Evolutionary conservation across 352 stramenopile genomes (phyloP), one percentile per base, ranked within the genome.

Genomic region (Paralagenidium karlingii): DNA sequence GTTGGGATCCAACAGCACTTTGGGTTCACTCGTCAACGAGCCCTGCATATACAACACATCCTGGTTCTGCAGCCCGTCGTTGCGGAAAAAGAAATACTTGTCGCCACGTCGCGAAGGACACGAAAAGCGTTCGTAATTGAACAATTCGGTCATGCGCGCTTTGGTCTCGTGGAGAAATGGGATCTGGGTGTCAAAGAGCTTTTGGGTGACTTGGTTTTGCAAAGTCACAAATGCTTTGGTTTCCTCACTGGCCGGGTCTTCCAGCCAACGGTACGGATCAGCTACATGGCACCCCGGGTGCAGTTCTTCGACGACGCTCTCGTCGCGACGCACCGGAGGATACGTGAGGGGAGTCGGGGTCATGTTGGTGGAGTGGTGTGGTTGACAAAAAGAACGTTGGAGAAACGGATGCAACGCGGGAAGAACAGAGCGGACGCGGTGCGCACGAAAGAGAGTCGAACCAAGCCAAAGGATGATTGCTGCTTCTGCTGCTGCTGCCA

Each of bases 121-220:
- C 36, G 74, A 82, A 54, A 63, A 91, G 49, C 92, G 91, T 50
- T 92, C 79, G 43, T 93, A 93, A 57, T 90, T 82, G 55, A 87
- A 94, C 0, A 92, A 59, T 36, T 90, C 70, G 27, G 68, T 87
- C 50, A 91, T 63, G 24, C 79, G 70, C 34, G 57, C 45, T 47
- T 86, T 82, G 24, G 70, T 85, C 41, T 86, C 73, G 10, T 61
- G 51, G n/a, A 85, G 55, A 49, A 56, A 81, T 30, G 65, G 76
- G 26, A 89, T 51, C 20, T 82, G 42, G 9, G 33, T 19, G 28
- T 55, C 43, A 33, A 89, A 71, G 24, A 84, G 65, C 16, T 70
- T 43, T 47, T 82, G 63, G 24, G 75, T 84, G 24, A 68, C 55
- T 33, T 61, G 54, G 52, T 84, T 91, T 50, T 94, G 74, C 15